phyloP scores from a whole-genome alignment of 1,284 basidiomycete species.

The Ceratorhiza oryzae-sativae region DNA sequence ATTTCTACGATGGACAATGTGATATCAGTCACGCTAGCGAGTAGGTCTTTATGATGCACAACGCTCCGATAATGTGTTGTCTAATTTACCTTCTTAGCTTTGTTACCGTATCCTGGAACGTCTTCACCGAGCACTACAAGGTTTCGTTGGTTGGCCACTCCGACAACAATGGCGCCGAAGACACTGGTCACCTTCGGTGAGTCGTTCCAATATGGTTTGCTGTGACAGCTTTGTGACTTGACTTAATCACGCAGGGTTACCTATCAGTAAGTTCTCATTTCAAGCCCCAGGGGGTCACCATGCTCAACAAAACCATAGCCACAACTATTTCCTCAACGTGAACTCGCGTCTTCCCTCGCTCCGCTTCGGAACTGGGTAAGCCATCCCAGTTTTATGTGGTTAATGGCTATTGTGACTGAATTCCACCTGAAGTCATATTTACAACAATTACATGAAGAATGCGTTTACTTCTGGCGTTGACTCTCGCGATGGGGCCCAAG shows the following conservation, averaged over 20 bases:
- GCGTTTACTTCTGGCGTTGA: constrained; percentile 42
- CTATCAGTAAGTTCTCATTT: constrained; percentile 31
- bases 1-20: constrained; percentile 37
- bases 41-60: too few species aligned
- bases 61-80: background rate
- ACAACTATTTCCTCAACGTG: constrained; percentile 43
- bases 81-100: background rate
- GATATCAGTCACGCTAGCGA: constrained; percentile 38
- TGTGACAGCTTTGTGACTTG: background rate
- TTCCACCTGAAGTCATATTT: background rate
- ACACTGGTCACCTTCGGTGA: constrained; percentile 33
- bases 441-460: constrained; percentile 46
- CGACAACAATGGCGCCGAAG: constrained; percentile 38
- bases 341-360: constrained; percentile 49
- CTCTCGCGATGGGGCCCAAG: constrained; percentile 41
- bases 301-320: background rate
- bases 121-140: constrained; percentile 40
- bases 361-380: constrained; percentile 47
- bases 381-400: background rate
- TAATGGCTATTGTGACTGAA: background rate
- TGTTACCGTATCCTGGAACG: constrained; percentile 36
- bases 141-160: constrained; percentile 38
- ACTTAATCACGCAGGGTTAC: constrained; percentile 11
- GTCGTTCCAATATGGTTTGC: background rate
- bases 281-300: background rate